A percentile compares a stretch with the other conserved stretches of the same genome.
Evolutionary conservation across 345 rosid genomes (phyloP).

Genomic region (Melaleuca quinquenervia): DNA sequence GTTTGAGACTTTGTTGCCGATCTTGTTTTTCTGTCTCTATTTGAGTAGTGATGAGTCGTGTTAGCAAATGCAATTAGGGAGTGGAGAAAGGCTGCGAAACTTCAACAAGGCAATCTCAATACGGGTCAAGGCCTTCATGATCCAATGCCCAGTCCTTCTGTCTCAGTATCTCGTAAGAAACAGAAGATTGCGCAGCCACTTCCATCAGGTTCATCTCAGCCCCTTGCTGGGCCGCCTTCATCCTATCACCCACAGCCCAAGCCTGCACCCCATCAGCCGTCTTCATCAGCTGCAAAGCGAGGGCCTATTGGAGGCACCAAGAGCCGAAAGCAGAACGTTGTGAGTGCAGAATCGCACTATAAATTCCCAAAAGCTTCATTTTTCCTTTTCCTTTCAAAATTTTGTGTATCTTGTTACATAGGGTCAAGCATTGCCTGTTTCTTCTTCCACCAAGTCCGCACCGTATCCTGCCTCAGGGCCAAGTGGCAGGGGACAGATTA

Average conservation of each 20-base stretch:
- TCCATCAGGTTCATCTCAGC: slow-evolving; percentile 29
- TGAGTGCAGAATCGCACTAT: slow-evolving; percentile 21
- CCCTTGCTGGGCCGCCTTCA: slow-evolving; percentile 48
- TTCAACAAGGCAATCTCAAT: slow-evolving; percentile 43
- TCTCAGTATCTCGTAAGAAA: slow-evolving; percentile 69
- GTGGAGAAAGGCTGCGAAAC: slow-evolving; percentile 75
- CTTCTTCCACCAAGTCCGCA: slow-evolving; percentile 47
- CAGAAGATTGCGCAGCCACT: slow-evolving; percentile 45
- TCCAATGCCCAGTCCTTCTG: slow-evolving; percentile 62
- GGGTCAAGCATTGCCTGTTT: slow-evolving; percentile 42
- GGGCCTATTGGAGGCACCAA: slow-evolving; percentile 44
- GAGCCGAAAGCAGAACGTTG: slow-evolving; percentile 71
- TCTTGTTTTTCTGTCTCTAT: neutral
- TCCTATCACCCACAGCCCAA: slow-evolving; percentile 48
- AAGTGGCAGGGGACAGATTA: slow-evolving; percentile 45
- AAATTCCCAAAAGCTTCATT: neutral
- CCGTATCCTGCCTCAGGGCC: slow-evolving; percentile 47
- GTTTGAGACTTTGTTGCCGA: neutral
- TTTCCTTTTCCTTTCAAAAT: neutral
- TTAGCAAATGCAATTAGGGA: slow-evolving; percentile 42
- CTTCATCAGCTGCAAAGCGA: slow-evolving; percentile 48
- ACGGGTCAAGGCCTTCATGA: slow-evolving; percentile 49
- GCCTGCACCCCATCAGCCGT: slow-evolving; percentile 43
- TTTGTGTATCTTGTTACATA: slow-evolving; percentile 10
- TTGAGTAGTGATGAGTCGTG: neutral